A percentile compares a stretch with the other conserved stretches of the same genome.
These are phyloP conservation scores for Hypoxylon sp. DNA, from an alignment of 2,329 filamentous ascomycete genomes.

Conservation along the genomic window DNA sequence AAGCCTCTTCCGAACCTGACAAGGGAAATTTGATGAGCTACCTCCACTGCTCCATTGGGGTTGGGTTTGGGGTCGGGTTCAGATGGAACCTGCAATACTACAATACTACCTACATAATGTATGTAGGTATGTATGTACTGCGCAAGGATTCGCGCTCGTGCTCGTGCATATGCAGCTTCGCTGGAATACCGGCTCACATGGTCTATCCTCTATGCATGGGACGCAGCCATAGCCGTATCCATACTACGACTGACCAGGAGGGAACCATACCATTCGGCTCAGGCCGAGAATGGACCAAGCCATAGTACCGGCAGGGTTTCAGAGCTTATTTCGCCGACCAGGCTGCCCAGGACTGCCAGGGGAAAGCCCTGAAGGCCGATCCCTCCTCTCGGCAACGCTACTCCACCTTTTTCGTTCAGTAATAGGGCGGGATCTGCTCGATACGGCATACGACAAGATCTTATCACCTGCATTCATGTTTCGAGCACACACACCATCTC, in stretches of 20 bases:
- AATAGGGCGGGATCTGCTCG: constrained; percentile 24
- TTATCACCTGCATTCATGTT: constrained; percentile 32
- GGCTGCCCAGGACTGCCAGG: too few species aligned
- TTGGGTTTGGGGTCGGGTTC: constrained; percentile 25
- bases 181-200: constrained; percentile 38
- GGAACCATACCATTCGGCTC: constrained; percentile 46
- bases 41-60: neutral
- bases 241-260: too few species aligned
- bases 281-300: constrained; percentile 48
- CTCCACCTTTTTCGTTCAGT: constrained; percentile 34
- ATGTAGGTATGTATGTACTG: too few species aligned
- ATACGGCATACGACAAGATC: constrained; percentile 31
- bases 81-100: too few species aligned
- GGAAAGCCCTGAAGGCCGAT: constrained; percentile 36
- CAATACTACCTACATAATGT: too few species aligned
- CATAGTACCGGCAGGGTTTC: constrained; percentile 49
- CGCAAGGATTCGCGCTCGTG: constrained; percentile 31
- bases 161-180: constrained; percentile 35
- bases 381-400: constrained; percentile 33
- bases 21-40: constrained; percentile 40
- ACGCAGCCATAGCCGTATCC: constrained; percentile 41
- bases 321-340: constrained; percentile 48
- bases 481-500: constrained; percentile 9
- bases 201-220: constrained; percentile 34
- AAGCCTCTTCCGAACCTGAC: constrained; percentile 39